Evolutionary conservation across 352 stramenopile species (phyloP).

Genomic region (Elongisporangium senticosum): DNA sequence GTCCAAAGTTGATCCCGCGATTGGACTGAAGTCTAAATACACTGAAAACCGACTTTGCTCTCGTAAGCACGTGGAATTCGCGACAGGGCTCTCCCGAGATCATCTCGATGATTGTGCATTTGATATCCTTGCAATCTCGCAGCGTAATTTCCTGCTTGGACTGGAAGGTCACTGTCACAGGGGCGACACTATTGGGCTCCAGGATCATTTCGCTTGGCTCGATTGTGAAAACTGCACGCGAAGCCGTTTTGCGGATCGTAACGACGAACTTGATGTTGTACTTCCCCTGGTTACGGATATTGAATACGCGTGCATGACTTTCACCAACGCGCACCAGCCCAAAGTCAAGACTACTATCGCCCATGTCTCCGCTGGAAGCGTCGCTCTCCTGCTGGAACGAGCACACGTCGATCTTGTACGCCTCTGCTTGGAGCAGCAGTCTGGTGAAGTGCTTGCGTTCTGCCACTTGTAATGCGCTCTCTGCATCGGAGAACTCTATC

Average conservation of each 20-base stretch:
- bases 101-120: slow-evolving; percentile 90
- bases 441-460: slow-evolving; percentile 20
- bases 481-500: slow-evolving; percentile 82
- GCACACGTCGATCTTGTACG: slow-evolving; percentile 90
- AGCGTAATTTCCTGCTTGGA: slow-evolving; percentile 77
- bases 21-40: slow-evolving; percentile 85
- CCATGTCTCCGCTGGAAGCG: slow-evolving; percentile 4
- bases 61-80: slow-evolving; percentile 84
- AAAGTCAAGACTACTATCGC: slow-evolving; percentile 88
- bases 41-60: slow-evolving; percentile 75
- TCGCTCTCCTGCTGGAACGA: slow-evolving; percentile 60
- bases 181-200: slow-evolving; percentile 52
- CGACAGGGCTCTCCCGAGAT: slow-evolving; percentile 86
- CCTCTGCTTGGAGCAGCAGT: slow-evolving; percentile 30
- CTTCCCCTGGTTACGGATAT: slow-evolving; percentile 89
- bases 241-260: slow-evolving; percentile 33
- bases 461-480: slow-evolving; percentile 45
- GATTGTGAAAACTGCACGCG: slow-evolving; percentile 75
- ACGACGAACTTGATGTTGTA: slow-evolving; percentile 91
- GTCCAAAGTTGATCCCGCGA: slow-evolving; percentile 90
- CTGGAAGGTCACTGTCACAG: slow-evolving; percentile 79
- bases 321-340: slow-evolving; percentile 91
- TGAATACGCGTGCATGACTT: slow-evolving; percentile 69
- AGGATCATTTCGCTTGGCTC: slow-evolving; percentile 76
- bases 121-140: slow-evolving; percentile 90